Evolutionary conservation across 2,329 filamentous ascomycete genomes (phyloP).

Genomic region (Aspergillus hiratsukae): DNA sequence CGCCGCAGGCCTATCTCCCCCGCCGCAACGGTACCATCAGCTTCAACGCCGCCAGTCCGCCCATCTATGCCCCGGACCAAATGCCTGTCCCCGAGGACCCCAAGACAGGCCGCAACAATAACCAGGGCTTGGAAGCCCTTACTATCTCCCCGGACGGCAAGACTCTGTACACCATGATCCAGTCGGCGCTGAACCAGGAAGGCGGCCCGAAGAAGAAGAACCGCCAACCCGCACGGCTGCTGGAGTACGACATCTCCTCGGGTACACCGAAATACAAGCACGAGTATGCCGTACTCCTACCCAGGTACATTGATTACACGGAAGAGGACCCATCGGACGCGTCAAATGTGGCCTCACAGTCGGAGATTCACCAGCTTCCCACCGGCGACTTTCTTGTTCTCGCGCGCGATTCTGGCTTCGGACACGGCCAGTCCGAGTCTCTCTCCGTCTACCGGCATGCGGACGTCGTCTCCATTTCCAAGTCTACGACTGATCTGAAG

Average conservation of each 20-base stretch:
- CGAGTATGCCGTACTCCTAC: slow-evolving; percentile 65
- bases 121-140: slow-evolving; percentile 70
- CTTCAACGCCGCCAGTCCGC: slow-evolving; percentile 62
- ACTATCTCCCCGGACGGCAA: slow-evolving; percentile 60
- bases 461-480: slow-evolving; percentile 63
- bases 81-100: slow-evolving; percentile 54
- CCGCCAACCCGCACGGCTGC: slow-evolving; percentile 56
- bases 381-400: slow-evolving; percentile 63
- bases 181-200: slow-evolving; percentile 61
- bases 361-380: slow-evolving; percentile 62
- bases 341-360: slow-evolving; percentile 59
- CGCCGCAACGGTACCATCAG: slow-evolving; percentile 56
- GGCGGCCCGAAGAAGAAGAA: slow-evolving; percentile 54
- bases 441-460: slow-evolving; percentile 62
- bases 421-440: slow-evolving; percentile 52
- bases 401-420: slow-evolving; percentile 58
- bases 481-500: slow-evolving; percentile 57
- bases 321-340: slow-evolving; percentile 43
- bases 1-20: slow-evolving; percentile 61
- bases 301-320: slow-evolving; percentile 51
- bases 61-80: slow-evolving; percentile 52
- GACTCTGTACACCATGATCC: slow-evolving; percentile 60
- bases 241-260: slow-evolving; percentile 59
- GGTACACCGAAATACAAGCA: slow-evolving; percentile 46
- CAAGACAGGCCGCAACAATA: slow-evolving; percentile 62